Conservation (phyloP, 768 basidiomycete species). For the Sporobolomyces pararoseus region DNA sequence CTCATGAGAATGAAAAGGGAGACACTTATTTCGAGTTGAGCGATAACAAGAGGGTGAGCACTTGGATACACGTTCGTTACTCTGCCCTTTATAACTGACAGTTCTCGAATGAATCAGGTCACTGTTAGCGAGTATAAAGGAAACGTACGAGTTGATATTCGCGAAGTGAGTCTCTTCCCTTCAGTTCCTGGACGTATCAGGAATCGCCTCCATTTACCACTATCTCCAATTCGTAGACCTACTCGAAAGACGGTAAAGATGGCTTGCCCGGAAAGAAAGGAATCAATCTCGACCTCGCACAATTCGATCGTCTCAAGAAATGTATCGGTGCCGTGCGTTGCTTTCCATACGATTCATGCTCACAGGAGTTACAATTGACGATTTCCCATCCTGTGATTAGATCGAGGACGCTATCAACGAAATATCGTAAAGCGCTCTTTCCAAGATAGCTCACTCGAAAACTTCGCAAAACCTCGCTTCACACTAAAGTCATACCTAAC, state of each 20-base stretch:
- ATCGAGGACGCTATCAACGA: background rate
- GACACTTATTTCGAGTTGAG: conserved; percentile 41
- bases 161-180: conserved; percentile 43
- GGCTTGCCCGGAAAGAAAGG: conserved; percentile 48
- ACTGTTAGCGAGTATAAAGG: conserved; percentile 47
- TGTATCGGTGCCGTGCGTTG: background rate
- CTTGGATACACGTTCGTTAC: no score
- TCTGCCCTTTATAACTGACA: no score
- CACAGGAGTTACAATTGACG: no score
- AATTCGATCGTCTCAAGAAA: conserved; percentile 44
- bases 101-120: no score
- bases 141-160: conserved; percentile 47
- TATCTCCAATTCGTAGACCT: no score
- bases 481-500: no score
- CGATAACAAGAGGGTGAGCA: conserved; percentile 37
- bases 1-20: conserved; percentile 16
- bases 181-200: no score
- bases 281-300: conserved; percentile 45
- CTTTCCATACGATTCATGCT: no score
- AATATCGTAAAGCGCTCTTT: background rate
- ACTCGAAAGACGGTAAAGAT: conserved; percentile 47
- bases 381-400: background rate
- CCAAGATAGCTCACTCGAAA: no score
- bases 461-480: no score
- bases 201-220: background rate